Conservation (phyloP, 176 grass and related monocot species). For the Aegilops speltoides region DNA sequence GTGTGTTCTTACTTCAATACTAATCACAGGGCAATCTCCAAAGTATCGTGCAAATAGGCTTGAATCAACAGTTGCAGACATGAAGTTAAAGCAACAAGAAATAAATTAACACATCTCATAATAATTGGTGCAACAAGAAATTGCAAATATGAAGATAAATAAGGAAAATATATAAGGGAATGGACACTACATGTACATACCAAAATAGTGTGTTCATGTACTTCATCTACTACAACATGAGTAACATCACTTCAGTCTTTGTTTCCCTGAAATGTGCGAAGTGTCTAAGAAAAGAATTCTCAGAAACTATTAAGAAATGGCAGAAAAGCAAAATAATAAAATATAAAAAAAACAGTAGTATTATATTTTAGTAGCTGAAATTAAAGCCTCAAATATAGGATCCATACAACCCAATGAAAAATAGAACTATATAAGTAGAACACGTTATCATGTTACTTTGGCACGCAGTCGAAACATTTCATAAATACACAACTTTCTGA, state of each 20-base stretch:
- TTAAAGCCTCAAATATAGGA: neutral
- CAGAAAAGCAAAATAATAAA: neutral
- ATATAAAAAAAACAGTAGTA: neutral
- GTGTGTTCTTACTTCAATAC: slow-evolving; percentile 89
- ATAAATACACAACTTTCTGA: slow-evolving; percentile 67
- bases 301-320: slow-evolving; percentile 21
- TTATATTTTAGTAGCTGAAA: slow-evolving; percentile 7
- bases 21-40: slow-evolving; percentile 83
- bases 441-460: slow-evolving; percentile 11
- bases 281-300: slow-evolving; percentile 7
- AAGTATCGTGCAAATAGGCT: slow-evolving; percentile 90
- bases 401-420: slow-evolving; percentile 18
- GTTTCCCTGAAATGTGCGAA: slow-evolving; percentile 57
- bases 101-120: neutral
- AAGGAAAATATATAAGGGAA: neutral
- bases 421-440: neutral
- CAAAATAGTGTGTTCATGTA: slow-evolving; percentile 93
- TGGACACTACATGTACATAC: slow-evolving; percentile 72
- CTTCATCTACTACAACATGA: slow-evolving; percentile 94
- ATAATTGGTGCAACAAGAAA: slow-evolving; percentile 19
- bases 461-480: slow-evolving; percentile 4
- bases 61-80: slow-evolving; percentile 89
- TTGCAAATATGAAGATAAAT: slow-evolving; percentile 5
- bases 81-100: slow-evolving; percentile 36
- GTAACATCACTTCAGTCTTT: slow-evolving; percentile 83